Evolutionary conservation across 1,284 basidiomycete species (phyloP).

Genomic region (Cystobasidium slooffiae): DNA sequence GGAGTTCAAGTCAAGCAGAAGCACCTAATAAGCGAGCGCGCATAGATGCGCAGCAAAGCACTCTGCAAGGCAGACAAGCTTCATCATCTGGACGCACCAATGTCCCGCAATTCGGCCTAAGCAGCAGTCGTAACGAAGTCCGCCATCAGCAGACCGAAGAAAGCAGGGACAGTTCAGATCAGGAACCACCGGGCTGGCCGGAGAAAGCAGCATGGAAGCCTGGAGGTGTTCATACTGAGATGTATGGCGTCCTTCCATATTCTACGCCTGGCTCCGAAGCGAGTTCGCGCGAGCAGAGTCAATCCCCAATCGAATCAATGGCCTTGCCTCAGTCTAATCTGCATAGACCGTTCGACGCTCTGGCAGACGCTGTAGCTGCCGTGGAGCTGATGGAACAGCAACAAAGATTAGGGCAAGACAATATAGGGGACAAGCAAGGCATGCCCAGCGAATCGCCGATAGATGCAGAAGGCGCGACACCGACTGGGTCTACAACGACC

Average conservation of each 20-base stretch:
- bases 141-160: neutral
- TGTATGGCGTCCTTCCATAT: constrained; percentile 11
- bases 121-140: neutral
- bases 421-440: neutral
- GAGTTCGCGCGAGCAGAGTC: constrained; percentile 1
- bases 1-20: constrained; percentile 1
- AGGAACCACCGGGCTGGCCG: constrained; percentile 8
- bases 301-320: constrained; percentile 6
- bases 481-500: constrained; percentile 1
- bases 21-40: neutral
- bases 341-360: constrained; percentile 14
- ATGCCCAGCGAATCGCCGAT: neutral
- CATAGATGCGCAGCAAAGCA: neutral
- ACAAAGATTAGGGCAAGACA: neutral
- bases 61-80: neutral
- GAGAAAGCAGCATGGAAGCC: constrained; percentile 19
- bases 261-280: constrained; percentile 7
- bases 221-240: constrained; percentile 10
- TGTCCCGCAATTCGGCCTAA: neutral
- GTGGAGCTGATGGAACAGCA: constrained; percentile 16
- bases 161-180: constrained; percentile 14
- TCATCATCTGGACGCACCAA: neutral
- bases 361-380: neutral
- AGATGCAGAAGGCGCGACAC: neutral
- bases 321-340: constrained; percentile 7